Percentiles rank a stretch among this genome's conserved stretches.
These are phyloP conservation scores for Phytopythium aichiense DNA, from an alignment of 352 stramenopile genomes.

Conservation along the genomic window DNA sequence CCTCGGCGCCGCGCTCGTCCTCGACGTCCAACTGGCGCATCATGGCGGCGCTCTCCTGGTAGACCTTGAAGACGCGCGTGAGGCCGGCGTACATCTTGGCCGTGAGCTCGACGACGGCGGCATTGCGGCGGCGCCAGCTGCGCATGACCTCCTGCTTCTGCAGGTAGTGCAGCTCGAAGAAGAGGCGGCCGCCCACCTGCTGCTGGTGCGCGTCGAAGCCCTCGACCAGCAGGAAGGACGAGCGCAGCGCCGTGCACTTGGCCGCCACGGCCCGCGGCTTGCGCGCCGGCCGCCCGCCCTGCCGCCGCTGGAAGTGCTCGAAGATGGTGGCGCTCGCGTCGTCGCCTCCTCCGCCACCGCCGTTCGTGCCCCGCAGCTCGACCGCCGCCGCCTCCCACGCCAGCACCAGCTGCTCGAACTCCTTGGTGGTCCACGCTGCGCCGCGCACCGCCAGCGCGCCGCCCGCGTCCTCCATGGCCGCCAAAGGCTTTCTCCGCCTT, in stretches of 20 bases:
- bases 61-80: slow-evolving; percentile 19
- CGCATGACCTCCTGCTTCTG: slow-evolving; percentile 13
- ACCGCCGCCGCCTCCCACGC: slow-evolving; percentile 24
- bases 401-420: slow-evolving; percentile 25
- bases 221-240: slow-evolving; percentile 26
- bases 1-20: slow-evolving; percentile 8
- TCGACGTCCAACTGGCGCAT: slow-evolving; percentile 7
- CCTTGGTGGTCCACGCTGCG: slow-evolving; percentile 18
- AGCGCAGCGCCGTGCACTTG: slow-evolving; percentile 29
- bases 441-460: neutral
- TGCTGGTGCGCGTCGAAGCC: slow-evolving; percentile 24
- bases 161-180: slow-evolving; percentile 22
- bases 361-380: slow-evolving; percentile 1
- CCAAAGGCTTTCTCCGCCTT: neutral
- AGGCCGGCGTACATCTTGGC: slow-evolving; percentile 19
- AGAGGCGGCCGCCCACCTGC: slow-evolving; percentile 7
- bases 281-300: slow-evolving; percentile 22
- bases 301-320: slow-evolving; percentile 24
- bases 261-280: slow-evolving; percentile 30
- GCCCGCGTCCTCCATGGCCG: slow-evolving; percentile 1
- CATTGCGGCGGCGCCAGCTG: slow-evolving; percentile 26
- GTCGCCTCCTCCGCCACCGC: slow-evolving; percentile 10
- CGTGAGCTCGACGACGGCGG: slow-evolving; percentile 26
- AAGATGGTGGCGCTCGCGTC: slow-evolving; percentile 11
- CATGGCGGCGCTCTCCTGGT: slow-evolving; percentile 8